Evolutionary conservation across 2,329 filamentous ascomycete species (phyloP).

Genomic region (Hypoxylon sp.): DNA sequence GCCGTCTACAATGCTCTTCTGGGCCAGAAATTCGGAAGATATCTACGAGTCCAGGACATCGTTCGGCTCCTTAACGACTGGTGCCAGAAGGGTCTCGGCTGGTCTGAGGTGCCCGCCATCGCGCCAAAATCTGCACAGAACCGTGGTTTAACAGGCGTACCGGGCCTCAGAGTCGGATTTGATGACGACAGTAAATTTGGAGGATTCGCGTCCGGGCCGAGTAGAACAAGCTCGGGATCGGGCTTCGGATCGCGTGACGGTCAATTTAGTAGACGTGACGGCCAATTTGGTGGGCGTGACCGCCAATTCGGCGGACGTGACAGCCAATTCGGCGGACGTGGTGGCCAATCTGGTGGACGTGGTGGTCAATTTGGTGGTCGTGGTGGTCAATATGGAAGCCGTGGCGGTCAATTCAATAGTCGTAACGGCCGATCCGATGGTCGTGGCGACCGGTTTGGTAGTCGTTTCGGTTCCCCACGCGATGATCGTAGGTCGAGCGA

Average conservation of each 20-base stretch:
- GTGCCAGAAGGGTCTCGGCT: conserved; percentile 64
- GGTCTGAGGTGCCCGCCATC: conserved; percentile 61
- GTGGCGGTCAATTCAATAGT: neutral
- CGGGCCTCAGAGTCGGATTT: conserved; percentile 47
- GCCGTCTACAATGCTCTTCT: conserved; percentile 70
- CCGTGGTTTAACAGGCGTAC: conserved; percentile 47
- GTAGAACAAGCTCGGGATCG: conserved; percentile 7
- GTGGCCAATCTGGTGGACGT: neutral
- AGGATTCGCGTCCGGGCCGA: neutral
- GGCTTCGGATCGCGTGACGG: conserved; percentile 3
- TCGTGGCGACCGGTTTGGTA: neutral
- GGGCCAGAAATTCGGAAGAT: conserved; percentile 61
- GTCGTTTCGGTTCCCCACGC: neutral
- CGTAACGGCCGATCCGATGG: neutral
- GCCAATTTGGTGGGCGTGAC: conserved; percentile 15
- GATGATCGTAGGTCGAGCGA: neutral
- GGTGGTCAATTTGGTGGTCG: neutral
- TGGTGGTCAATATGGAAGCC: conserved; percentile 6
- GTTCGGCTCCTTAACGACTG: conserved; percentile 68
- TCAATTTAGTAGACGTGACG: too few species aligned
- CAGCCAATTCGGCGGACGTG: neutral
- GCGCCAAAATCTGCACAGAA: conserved; percentile 38
- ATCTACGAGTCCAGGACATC: conserved; percentile 51
- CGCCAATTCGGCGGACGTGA: neutral
- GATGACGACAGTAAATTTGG: conserved; percentile 21